Base-by-base conservation (phyloP, 148 eudicot species). In the Chenopodium suecicum region DNA sequence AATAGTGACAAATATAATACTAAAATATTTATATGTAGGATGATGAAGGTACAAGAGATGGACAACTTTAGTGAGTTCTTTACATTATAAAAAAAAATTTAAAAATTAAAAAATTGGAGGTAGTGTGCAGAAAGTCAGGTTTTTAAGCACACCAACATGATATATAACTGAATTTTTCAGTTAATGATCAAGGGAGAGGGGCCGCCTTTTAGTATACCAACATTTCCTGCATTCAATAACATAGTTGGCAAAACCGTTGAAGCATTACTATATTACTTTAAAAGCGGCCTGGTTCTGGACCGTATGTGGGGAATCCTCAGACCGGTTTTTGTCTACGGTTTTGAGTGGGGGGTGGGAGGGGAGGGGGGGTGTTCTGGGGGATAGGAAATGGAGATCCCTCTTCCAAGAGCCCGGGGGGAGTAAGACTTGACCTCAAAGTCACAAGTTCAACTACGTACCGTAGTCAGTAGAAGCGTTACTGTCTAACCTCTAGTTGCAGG, bases 161-260 rank as follows among this genome's bases (percentile, higher is more conserved):
- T 54, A 76, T 50, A 73, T 29, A 76, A 82, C 5, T 32, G 10
- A 37, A 50, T 56, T 71, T 48, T 23, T 27, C 70, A 54, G 74
- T 76, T 69, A 52, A 76, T 56, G 75, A 82, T 82, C 65, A 76
- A 52, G n/a, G 54, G 54, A 50, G 78, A 62, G 47, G 83, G 66
- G 65, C 77, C 63, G 63, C 5, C 63, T 58, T 58, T 19, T 58
- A 58, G 63, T 14, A 58, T 19, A 58, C 63, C 63, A 7, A 2
- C 22, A 20, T 62, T 62, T 62, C 7, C 10, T 62, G 25, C 7
- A 62, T 62, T 62, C 9, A 20, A 13, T 56, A 56, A 13, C 17
- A 16, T 56, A 56, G 60, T 56, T 56, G 60, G 60, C 16, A 56
- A 22, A 56, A 13, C 16, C 16, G 60, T 13, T 12, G 60, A 56